Evolutionary conservation across 1,284 basidiomycete species (phyloP).

Genomic region (Porogramme epimiltina): DNA sequence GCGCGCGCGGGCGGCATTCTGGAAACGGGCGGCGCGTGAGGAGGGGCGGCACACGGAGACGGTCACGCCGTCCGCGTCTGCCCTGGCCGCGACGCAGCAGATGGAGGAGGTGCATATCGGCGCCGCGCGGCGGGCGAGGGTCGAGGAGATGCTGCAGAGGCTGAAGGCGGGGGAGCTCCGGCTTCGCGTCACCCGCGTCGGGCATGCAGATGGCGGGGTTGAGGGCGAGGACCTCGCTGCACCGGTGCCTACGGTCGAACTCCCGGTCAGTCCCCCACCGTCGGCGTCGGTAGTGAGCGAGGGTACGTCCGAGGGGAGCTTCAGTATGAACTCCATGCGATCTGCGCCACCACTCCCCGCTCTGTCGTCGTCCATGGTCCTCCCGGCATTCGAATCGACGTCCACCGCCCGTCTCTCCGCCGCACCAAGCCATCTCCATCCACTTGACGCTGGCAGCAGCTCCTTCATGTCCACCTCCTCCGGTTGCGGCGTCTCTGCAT

Average conservation of each 20-base stretch:
- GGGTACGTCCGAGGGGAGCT: background rate
- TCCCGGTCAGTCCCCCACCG: background rate
- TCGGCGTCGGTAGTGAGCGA: background rate
- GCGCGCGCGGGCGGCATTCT: conserved; percentile 46
- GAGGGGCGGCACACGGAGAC: conserved; percentile 33
- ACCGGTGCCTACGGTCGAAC: background rate
- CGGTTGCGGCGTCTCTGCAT: conserved; percentile 5
- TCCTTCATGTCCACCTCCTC: conserved; percentile 15
- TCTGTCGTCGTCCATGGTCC: conserved; percentile 19
- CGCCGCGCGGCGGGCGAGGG: conserved; percentile 39
- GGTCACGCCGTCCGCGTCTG: conserved; percentile 52
- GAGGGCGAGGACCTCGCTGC: background rate
- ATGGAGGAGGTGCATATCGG: conserved; percentile 31
- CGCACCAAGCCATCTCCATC: conserved; percentile 17
- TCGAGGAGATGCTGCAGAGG: conserved; percentile 36
- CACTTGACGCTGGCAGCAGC: conserved; percentile 24
- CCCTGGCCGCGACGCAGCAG: conserved; percentile 30
- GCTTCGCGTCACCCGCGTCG: background rate
- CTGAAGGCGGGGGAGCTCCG: conserved; percentile 18
- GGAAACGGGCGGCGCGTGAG: conserved; percentile 46
- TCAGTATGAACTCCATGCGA: background rate
- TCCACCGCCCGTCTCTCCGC: background rate
- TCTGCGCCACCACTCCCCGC: conserved; percentile 8
- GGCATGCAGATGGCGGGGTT: too few species aligned
- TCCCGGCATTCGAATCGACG: conserved; percentile 6